phyloP scores from a whole-genome alignment of 306 rosid species.

The Casuarina cunninghamiana region DNA sequence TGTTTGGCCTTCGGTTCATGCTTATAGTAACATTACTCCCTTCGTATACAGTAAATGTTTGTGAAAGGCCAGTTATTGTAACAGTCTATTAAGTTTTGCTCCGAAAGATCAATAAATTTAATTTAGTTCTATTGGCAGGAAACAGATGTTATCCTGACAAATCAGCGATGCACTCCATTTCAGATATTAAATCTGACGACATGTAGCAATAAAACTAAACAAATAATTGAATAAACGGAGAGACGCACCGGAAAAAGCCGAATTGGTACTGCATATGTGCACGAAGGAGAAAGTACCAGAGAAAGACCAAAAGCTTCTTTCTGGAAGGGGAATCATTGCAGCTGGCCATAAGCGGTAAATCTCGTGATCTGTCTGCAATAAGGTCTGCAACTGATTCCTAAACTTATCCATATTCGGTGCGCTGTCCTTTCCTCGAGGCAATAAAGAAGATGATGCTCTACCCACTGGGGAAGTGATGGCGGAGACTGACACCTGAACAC shows the following conservation, averaged over 20 bases:
- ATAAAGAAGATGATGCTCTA: conserved; percentile 20
- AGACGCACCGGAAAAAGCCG: not conserved
- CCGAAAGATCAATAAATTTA: too few relatives aligned
- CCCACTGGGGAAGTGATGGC: conserved; percentile 28
- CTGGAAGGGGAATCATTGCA: not conserved
- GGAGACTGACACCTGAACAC: not conserved
- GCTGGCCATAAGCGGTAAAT: conserved; percentile 21
- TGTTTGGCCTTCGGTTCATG: too few relatives aligned
- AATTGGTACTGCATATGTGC: not conserved
- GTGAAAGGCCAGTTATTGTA: too few relatives aligned
- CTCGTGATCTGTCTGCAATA: conserved; percentile 16
- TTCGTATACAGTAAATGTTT: too few relatives aligned
- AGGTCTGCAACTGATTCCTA: conserved; percentile 25
- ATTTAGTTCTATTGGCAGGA: too few relatives aligned
- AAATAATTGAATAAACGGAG: too few relatives aligned
- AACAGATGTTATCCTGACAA: too few relatives aligned
- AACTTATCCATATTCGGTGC: conserved; percentile 41
- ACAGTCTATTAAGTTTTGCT: too few relatives aligned
- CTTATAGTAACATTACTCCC: too few relatives aligned
- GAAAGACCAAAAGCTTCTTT: not conserved
- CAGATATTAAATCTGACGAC: too few relatives aligned
- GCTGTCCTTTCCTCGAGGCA: not conserved
- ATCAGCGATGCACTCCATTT: too few relatives aligned
- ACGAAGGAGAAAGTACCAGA: not conserved
- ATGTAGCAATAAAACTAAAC: too few relatives aligned